Evolutionary conservation across 106 monocot genomes (phyloP), one percentile per base, ranked within the genome.

Genomic region (Dendrobium huoshanense): DNA sequence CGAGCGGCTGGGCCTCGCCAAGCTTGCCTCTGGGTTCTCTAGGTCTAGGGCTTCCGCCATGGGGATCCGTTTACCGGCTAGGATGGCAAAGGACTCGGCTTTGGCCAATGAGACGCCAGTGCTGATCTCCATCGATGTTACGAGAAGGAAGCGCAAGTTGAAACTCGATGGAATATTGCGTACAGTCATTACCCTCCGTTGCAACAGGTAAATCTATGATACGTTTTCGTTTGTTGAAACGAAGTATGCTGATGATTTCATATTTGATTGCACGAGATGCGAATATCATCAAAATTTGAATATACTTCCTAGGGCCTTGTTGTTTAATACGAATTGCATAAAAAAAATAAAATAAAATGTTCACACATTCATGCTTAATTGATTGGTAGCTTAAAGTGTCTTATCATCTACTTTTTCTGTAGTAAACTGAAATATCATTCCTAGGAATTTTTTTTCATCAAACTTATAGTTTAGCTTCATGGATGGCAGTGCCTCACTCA

Each of bases 161-260:
- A 88, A 87, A 89, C 91, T 99, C 10, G 98, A 99, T 79, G 98
- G 95, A 20, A 91, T 99, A 73, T 70, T 99, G 16, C 83, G 98
- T 45, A 99, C 98, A 2, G 98, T 99, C 41, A 90, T 99, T 83
- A 89, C 91, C 11, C 95, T 95, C 41, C 89, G 87, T 3, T 99
- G 98, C 86, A 87, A 91, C 79, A 87, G 95, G 98, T 94, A 37
- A 37, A 25, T n/a, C 64, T 8, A 22, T 64, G 5, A 22, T 64
- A 64, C 24, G 24, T 24, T 64, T 6, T 64, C 22, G 24, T 25
- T n/a, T 8, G 64, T 64, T 64, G 61, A 24, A 64, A 64, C 7
- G 3, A 22, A 22, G 61, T 64, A 22, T 64, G 20, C 22, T 22
- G 5, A 25, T 64, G n/a, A 64, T 64, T 64, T 25, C 59, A 59